Conservation (phyloP, 257 asterid genomes). For the Solanum boliviense region DNA sequence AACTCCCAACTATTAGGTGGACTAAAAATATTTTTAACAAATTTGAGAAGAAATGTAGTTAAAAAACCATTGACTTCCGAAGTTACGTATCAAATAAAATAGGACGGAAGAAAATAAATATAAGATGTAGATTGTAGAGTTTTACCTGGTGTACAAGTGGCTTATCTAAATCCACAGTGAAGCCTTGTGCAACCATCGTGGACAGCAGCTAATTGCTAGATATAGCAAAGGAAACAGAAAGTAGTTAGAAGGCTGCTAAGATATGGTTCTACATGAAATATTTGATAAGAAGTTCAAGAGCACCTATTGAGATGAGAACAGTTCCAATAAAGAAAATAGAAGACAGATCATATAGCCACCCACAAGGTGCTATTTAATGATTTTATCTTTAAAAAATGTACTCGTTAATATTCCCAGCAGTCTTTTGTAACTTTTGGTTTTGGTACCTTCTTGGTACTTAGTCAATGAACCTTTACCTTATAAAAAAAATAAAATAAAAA, state of each 20-base stretch:
- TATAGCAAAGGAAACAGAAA: background rate
- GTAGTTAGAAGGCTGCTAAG: background rate
- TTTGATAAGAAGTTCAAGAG: background rate
- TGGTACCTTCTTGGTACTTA: too few species aligned
- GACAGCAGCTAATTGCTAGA: background rate
- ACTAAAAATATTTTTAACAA: background rate
- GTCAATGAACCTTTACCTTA: too few species aligned
- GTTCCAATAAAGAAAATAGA: background rate
- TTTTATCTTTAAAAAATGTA: background rate
- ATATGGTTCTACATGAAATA: background rate
- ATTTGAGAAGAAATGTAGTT: background rate
- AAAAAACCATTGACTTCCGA: background rate
- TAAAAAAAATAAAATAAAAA: too few species aligned
- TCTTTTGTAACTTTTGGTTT: too few species aligned
- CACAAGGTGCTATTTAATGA: background rate
- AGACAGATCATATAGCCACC: background rate
- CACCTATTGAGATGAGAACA: background rate
- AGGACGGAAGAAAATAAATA: background rate
- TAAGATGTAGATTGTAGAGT: background rate
- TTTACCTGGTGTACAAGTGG: slow-evolving; percentile 1
- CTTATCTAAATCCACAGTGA: background rate
- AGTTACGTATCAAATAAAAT: background rate
- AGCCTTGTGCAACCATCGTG: background rate
- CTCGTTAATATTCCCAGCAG: too few species aligned
- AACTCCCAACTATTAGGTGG: background rate